phyloP scores from a whole-genome alignment of 2,329 filamentous ascomycete species.

The Corinectria fuckeliana region DNA sequence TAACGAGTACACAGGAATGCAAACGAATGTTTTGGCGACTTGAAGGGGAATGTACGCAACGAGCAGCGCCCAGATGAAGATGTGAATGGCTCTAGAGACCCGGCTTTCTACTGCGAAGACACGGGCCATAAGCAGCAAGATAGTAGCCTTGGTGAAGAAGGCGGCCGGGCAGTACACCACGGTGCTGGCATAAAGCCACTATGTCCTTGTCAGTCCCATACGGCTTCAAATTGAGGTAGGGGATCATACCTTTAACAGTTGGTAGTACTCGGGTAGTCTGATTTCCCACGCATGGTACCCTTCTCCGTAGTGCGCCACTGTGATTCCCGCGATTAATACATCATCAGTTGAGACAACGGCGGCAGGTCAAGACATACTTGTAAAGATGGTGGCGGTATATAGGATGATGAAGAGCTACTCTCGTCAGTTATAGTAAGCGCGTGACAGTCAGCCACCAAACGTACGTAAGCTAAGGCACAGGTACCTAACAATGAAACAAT shows the following conservation, averaged over 20 bases:
- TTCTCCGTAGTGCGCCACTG: conserved; percentile 29
- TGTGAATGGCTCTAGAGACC: conserved; percentile 22
- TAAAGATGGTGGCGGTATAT: conserved; percentile 20
- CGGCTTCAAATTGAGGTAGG: conserved; percentile 4
- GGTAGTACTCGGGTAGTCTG: conserved; percentile 22
- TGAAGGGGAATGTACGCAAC: conserved; percentile 25
- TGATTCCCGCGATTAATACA: background rate
- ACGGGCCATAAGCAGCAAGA: conserved; percentile 31
- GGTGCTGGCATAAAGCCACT: conserved; percentile 34
- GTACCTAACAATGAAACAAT: conserved; percentile 21
- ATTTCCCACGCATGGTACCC: conserved; percentile 34
- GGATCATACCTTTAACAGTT: conserved; percentile 27
- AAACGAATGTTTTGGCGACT: conserved; percentile 50
- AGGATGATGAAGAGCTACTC: background rate
- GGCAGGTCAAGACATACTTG: conserved; percentile 18
- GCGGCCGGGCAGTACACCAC: conserved; percentile 28
- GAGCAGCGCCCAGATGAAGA: conserved; percentile 28
- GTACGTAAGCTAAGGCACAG: conserved; percentile 28
- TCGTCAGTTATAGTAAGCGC: background rate
- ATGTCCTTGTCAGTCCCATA: background rate
- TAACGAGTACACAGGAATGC: conserved; percentile 49
- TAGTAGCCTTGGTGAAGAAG: conserved; percentile 34
- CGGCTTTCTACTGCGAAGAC: conserved; percentile 27
- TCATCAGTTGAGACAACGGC: background rate
- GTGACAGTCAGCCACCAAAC: too few species aligned